A percentile compares a stretch with the other conserved stretches of the same genome.
These are phyloP conservation scores for Gastrolobium villosum DNA, from an alignment of 306 rosid species.

Conservation along the genomic window DNA sequence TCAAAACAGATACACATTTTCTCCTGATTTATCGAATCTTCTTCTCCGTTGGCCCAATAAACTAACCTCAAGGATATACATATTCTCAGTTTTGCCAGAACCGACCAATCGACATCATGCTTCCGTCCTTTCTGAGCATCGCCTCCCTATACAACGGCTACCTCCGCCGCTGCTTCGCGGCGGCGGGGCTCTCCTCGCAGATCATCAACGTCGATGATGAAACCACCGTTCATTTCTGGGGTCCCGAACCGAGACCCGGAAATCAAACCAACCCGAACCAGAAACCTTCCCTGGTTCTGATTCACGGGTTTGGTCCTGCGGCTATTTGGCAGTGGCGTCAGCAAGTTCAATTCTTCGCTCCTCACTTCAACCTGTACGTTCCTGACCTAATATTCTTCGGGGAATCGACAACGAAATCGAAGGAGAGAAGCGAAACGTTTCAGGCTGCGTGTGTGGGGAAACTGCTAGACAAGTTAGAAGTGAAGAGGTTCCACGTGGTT, in stretches of 20 bases:
- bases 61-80: background rate
- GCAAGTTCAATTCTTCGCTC: slow-evolving; percentile 74
- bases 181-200: slow-evolving; percentile 71
- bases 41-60: slow-evolving; percentile 14
- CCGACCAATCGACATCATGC: slow-evolving; percentile 47
- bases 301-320: slow-evolving; percentile 90
- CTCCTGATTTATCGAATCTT: background rate
- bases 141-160: slow-evolving; percentile 59
- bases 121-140: slow-evolving; percentile 69
- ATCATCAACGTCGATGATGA: slow-evolving; percentile 56
- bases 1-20: slow-evolving; percentile 1
- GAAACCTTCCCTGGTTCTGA: slow-evolving; percentile 63
- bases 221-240: slow-evolving; percentile 81
- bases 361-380: slow-evolving; percentile 73
- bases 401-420: slow-evolving; percentile 63
- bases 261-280: background rate
- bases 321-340: slow-evolving; percentile 91
- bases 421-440: slow-evolving; percentile 67
- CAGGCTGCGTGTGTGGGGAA: slow-evolving; percentile 76
- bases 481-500: slow-evolving; percentile 57
- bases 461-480: slow-evolving; percentile 62
- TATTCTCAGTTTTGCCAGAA: too few species aligned
- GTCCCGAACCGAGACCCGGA: slow-evolving; percentile 43
- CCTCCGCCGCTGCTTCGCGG: slow-evolving; percentile 76
- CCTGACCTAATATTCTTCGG: slow-evolving; percentile 93